These are phyloP conservation scores for Astrephomene gubernaculifera DNA, from an alignment of 139 green algal species.

Conservation along the genomic window DNA sequence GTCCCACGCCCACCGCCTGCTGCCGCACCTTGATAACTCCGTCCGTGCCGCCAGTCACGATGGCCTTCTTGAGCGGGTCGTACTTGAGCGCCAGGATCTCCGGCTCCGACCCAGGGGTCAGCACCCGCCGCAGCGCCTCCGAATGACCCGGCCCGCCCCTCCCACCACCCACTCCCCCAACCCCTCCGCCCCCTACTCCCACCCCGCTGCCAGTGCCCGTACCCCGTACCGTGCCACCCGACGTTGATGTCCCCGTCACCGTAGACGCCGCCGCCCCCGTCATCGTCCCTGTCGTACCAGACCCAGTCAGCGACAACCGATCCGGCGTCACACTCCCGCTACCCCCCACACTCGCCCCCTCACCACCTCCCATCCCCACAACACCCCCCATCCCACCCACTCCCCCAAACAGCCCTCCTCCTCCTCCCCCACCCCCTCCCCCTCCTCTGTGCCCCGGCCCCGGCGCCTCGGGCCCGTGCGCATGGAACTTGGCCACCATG, in stretches of 20 bases:
- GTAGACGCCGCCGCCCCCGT: neutral
- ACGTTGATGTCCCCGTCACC: too few species aligned
- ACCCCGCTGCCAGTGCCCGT: too few species aligned
- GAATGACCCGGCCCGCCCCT: neutral
- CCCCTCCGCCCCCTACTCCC: neutral
- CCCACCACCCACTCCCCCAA: neutral
- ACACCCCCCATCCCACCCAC: too few species aligned
- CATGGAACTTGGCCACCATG: constrained; percentile 57
- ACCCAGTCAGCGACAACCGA: too few species aligned
- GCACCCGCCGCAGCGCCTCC: neutral
- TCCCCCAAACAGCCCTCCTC: too few species aligned
- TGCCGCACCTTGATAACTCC: constrained; percentile 61
- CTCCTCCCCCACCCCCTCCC: too few species aligned
- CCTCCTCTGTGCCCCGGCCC: neutral
- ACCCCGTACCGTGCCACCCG: too few species aligned
- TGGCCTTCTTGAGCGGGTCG: constrained; percentile 65
- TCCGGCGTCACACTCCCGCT: too few species aligned
- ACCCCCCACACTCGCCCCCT: too few species aligned
- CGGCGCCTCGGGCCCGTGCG: constrained; percentile 31
- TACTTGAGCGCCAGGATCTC: constrained; percentile 74
- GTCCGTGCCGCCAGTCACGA: constrained; percentile 74
- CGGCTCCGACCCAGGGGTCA: constrained; percentile 27
- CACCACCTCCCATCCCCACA: too few species aligned
- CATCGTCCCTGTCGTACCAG: neutral
- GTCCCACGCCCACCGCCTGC: too few species aligned